phyloP scores from a whole-genome alignment of 2,329 filamentous ascomycete genomes.

The Cladosporium sp. region DNA sequence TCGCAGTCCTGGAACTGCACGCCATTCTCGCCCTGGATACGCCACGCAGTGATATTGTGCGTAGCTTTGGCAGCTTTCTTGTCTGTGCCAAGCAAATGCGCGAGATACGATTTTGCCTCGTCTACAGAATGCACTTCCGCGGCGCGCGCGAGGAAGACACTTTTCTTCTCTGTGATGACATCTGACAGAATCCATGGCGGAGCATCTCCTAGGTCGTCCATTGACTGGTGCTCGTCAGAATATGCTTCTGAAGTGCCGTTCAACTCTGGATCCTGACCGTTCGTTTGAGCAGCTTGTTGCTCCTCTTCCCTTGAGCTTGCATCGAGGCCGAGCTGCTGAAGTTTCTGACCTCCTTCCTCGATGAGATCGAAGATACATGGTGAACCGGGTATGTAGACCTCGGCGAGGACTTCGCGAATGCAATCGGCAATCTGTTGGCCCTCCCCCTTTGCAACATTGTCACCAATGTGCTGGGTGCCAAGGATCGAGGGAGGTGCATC shows the following conservation, averaged over 20 bases:
- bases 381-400: conserved; percentile 69
- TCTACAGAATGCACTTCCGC: conserved; percentile 67
- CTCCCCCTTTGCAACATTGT: conserved; percentile 65
- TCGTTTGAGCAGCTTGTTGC: conserved; percentile 19
- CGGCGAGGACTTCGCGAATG: conserved; percentile 65
- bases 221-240: conserved; percentile 35
- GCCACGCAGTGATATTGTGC: conserved; percentile 95
- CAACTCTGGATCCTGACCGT: conserved; percentile 29
- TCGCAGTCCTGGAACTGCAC: conserved; percentile 82
- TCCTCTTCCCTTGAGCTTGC: conserved; percentile 13
- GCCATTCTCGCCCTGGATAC: conserved; percentile 63
- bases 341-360: conserved; percentile 52
- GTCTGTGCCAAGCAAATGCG: conserved; percentile 76
- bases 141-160: conserved; percentile 79
- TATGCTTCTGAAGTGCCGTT: conserved; percentile 5
- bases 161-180: conserved; percentile 76
- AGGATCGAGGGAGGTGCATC: conserved; percentile 69
- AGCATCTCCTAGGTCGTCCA: conserved; percentile 40
- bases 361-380: conserved; percentile 92
- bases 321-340: conserved; percentile 36
- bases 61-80: conserved; percentile 83
- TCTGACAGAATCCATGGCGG: conserved; percentile 75
- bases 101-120: conserved; percentile 70
- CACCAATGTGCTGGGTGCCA: conserved; percentile 76
- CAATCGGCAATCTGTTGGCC: conserved; percentile 70